Conservation (phyloP, 176 grass and related monocot genomes). For the Cymbopogon citratus region DNA sequence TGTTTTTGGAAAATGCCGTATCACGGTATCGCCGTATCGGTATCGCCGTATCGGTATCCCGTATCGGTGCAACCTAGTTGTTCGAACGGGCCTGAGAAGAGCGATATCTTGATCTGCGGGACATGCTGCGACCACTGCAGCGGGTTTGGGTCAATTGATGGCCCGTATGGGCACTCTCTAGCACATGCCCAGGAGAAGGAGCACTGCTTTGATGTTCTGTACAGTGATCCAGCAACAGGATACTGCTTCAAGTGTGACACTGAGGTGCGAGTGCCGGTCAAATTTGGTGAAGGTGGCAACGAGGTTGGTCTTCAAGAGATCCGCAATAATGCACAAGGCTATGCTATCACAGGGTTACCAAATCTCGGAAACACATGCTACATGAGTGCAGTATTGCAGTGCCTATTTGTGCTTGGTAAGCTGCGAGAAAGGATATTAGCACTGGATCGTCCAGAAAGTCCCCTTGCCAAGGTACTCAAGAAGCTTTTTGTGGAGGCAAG, state of each 20-base stretch:
- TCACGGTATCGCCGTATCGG: too few relatives aligned
- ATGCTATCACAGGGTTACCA: constrained; percentile 19
- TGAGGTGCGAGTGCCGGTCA: neutral
- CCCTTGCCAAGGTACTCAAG: constrained; percentile 19
- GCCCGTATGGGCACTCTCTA: neutral
- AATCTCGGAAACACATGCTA: neutral
- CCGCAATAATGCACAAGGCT: neutral
- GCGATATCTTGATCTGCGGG: neutral
- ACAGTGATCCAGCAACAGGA: neutral
- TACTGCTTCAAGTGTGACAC: constrained; percentile 11
- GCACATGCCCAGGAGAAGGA: neutral
- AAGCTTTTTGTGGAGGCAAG: constrained; percentile 49
- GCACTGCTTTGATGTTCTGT: neutral
- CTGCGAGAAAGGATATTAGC: constrained; percentile 40
- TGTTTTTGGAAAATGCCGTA: too few relatives aligned
- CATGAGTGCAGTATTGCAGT: constrained; percentile 71
- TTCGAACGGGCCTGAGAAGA: neutral
- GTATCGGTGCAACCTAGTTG: too few relatives aligned
- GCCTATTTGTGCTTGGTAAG: constrained; percentile 58
- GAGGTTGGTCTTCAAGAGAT: too few relatives aligned
- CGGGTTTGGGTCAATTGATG: neutral
- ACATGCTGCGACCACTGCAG: neutral
- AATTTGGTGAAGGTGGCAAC: too few relatives aligned
- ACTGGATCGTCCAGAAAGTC: constrained; percentile 18
- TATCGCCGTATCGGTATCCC: too few relatives aligned